These are phyloP conservation scores for Cutaneotrichosporon curvatum DNA, from an alignment of 1,284 basidiomycete genomes.

Conservation along the genomic window DNA sequence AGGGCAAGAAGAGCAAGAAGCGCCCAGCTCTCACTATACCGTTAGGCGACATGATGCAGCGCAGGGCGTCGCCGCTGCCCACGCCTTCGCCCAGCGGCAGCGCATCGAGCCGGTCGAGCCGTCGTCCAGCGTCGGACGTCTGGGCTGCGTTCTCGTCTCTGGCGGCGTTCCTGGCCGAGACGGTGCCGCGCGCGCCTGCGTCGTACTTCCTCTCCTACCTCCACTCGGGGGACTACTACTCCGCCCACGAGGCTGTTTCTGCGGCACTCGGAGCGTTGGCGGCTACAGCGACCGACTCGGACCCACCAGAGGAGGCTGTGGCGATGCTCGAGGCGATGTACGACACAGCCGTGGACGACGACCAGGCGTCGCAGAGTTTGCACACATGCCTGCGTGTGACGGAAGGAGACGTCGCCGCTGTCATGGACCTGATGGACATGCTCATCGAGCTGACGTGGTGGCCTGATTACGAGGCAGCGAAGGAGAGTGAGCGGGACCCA, in stretches of 20 bases:
- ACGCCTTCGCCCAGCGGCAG: constrained; percentile 11
- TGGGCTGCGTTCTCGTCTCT: constrained; percentile 38
- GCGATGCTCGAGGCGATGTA: constrained; percentile 28
- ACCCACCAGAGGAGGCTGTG: constrained; percentile 1
- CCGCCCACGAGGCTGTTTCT: constrained; percentile 29
- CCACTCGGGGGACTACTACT: constrained; percentile 30
- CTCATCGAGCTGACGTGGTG: constrained; percentile 33
- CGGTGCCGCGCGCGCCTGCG: constrained; percentile 17
- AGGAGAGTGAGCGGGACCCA: constrained; percentile 8
- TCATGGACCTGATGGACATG: constrained; percentile 41
- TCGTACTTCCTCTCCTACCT: constrained; percentile 32
- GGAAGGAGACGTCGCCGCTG: constrained; percentile 30
- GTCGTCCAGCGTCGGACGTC: constrained; percentile 14
- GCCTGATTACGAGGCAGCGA: constrained; percentile 28
- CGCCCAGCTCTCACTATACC: constrained; percentile 18
- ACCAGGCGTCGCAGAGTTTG: constrained; percentile 3
- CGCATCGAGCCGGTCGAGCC: not conserved
- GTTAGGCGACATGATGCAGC: constrained; percentile 36
- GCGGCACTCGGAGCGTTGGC: constrained; percentile 25
- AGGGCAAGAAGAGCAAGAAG: constrained; percentile 3
- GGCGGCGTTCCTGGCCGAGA: constrained; percentile 28
- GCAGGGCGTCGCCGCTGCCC: constrained; percentile 14
- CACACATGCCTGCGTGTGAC: constrained; percentile 30
- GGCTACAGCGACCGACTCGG: constrained; percentile 5
- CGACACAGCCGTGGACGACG: constrained; percentile 1